phyloP scores from a whole-genome alignment of 148 eudicot species.

The Linanthus parryae region DNA sequence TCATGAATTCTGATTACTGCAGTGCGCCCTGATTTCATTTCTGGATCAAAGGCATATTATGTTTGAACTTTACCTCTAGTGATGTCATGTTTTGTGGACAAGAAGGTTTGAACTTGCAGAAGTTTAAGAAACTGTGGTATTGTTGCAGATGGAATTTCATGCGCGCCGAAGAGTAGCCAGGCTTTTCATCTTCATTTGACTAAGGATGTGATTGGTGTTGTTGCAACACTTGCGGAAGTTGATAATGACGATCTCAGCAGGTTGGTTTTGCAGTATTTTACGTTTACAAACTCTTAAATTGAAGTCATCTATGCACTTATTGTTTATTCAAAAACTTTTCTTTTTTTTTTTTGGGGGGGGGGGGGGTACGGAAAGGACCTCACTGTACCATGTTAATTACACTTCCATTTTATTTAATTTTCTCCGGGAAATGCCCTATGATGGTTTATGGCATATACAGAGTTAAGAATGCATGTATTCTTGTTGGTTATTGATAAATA shows the following conservation, averaged over 20 bases:
- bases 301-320: not conserved
- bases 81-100: not conserved
- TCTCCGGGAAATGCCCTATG: too few species aligned
- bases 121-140: slow-evolving; percentile 22
- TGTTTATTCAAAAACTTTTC: not conserved
- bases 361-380: too few species aligned
- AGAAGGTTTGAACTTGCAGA: slow-evolving; percentile 1
- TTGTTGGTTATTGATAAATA: too few species aligned
- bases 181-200: slow-evolving; percentile 22
- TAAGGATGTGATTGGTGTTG: slow-evolving; percentile 70
- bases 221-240: slow-evolving; percentile 66
- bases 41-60: not conserved
- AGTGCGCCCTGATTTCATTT: not conserved
- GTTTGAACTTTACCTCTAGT: not conserved
- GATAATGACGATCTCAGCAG: slow-evolving; percentile 81
- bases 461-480: too few species aligned
- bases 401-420: too few species aligned
- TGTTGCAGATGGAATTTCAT: slow-evolving; percentile 61
- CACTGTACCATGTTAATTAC: too few species aligned
- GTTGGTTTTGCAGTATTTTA: slow-evolving; percentile 24
- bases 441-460: too few species aligned
- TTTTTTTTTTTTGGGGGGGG: too few species aligned
- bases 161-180: slow-evolving; percentile 37
- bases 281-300: too few species aligned
- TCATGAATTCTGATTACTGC: not conserved